These are phyloP conservation scores for Tolypocladium album DNA, from an alignment of 2,329 filamentous ascomycete genomes.

Conservation along the genomic window DNA sequence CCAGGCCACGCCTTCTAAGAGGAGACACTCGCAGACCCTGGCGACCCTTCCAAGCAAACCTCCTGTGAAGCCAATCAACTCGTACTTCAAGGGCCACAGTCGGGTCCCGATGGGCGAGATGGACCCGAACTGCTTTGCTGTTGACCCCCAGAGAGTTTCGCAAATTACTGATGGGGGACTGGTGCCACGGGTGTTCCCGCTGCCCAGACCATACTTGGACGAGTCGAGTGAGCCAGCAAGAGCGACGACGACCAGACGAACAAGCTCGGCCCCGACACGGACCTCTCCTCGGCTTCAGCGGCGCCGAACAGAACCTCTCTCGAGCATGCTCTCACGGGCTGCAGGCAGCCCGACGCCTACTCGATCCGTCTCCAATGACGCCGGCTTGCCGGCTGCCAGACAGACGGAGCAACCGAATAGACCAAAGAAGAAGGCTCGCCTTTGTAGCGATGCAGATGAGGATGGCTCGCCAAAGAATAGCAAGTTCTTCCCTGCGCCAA, in stretches of 20 bases:
- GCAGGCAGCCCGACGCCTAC: constrained; percentile 9
- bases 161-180: constrained; percentile 37
- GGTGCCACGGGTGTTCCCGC: constrained; percentile 45
- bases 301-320: constrained; percentile 41
- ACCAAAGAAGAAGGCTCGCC: constrained; percentile 46
- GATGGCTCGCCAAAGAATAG: constrained; percentile 32
- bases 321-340: constrained; percentile 27
- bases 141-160: constrained; percentile 37
- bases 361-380: constrained; percentile 5
- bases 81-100: constrained; percentile 39
- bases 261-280: constrained; percentile 10
- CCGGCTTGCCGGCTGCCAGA: constrained; percentile 3
- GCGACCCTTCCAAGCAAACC: constrained; percentile 13
- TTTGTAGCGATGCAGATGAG: constrained; percentile 33
- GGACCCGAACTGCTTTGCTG: constrained; percentile 49
- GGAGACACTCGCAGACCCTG: constrained; percentile 26
- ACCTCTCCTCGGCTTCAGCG: constrained; percentile 31
- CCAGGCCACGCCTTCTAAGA: constrained; percentile 28
- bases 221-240: constrained; percentile 13
- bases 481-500: constrained; percentile 38
- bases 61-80: constrained; percentile 38
- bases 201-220: constrained; percentile 46
- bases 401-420: constrained; percentile 17
- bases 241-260: constrained; percentile 4
- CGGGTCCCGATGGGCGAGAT: constrained; percentile 51